These are phyloP conservation scores for Alternaria postmessia DNA, from an alignment of 2,329 filamentous ascomycete genomes.

Conservation along the genomic window DNA sequence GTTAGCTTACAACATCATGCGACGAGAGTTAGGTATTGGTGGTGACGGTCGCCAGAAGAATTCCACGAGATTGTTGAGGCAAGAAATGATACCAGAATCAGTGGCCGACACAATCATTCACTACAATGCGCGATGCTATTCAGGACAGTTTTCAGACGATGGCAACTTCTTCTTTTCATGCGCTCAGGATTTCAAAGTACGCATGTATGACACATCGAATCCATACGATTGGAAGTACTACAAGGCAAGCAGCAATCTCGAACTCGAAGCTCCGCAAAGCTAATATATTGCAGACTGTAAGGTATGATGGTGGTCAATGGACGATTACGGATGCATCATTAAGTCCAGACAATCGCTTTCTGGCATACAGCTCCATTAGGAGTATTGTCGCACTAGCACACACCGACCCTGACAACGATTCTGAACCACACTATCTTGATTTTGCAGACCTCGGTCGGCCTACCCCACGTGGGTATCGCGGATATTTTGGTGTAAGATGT, in stretches of 20 bases:
- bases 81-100: slow-evolving; percentile 79
- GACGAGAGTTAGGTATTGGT: slow-evolving; percentile 80
- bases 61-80: slow-evolving; percentile 73
- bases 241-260: slow-evolving; percentile 66
- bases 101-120: slow-evolving; percentile 87
- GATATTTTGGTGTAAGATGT: slow-evolving; percentile 42
- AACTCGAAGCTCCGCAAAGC: not conserved
- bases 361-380: slow-evolving; percentile 91
- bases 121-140: slow-evolving; percentile 86
- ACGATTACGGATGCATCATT: slow-evolving; percentile 93
- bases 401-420: slow-evolving; percentile 82
- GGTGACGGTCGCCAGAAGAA: slow-evolving; percentile 64
- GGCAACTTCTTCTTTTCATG: slow-evolving; percentile 97
- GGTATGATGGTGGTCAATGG: slow-evolving; percentile 89
- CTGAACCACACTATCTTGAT: slow-evolving; percentile 82
- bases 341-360: slow-evolving; percentile 88
- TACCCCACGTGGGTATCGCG: slow-evolving; percentile 49
- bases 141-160: slow-evolving; percentile 94
- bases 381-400: slow-evolving; percentile 84
- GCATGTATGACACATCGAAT: slow-evolving; percentile 97
- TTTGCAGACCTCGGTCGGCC: slow-evolving; percentile 63
- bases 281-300: slow-evolving; percentile 71
- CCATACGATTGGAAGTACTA: slow-evolving; percentile 96
- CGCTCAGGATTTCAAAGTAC: slow-evolving; percentile 90
- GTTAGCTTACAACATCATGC: slow-evolving; percentile 75